Conservation (phyloP, 1,284 basidiomycete species). For the Cryptococcus sp. region DNA sequence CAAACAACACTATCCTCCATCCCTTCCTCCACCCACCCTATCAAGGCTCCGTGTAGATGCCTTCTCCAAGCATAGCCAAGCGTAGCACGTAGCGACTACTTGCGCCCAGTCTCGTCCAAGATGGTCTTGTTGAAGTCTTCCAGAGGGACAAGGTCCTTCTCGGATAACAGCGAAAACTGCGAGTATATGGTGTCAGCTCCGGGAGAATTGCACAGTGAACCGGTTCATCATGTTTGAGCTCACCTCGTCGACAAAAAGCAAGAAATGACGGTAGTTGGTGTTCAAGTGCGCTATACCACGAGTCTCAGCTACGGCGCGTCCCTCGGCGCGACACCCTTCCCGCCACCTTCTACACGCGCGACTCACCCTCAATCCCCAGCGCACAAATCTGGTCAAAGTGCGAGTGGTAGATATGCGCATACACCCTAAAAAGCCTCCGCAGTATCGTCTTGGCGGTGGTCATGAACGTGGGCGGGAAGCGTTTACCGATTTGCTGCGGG, state of each 20-base stretch:
- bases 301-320: not conserved
- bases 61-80: too few relatives aligned
- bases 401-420: constrained; percentile 98
- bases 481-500: constrained; percentile 90
- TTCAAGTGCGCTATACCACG: constrained; percentile 80
- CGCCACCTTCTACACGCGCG: not conserved
- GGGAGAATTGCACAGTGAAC: too few relatives aligned
- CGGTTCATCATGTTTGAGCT: too few relatives aligned
- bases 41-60: too few relatives aligned
- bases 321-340: not conserved
- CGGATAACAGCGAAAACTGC: constrained; percentile 93
- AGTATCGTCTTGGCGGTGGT: constrained; percentile 90
- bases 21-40: too few relatives aligned
- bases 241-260: constrained; percentile 93
- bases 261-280: constrained; percentile 97
- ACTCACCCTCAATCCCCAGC: constrained; percentile 88
- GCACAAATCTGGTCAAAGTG: constrained; percentile 99
- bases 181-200: constrained; percentile 5
- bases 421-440: constrained; percentile 90
- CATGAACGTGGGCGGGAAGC: constrained; percentile 88
- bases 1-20: too few relatives aligned
- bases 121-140: constrained; percentile 97
- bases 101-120: constrained; percentile 61
- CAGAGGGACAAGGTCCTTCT: constrained; percentile 91
- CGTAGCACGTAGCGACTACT: too few relatives aligned